Conservation (phyloP, 129 eudicot species). For the Centrapalus pauciflorus region DNA sequence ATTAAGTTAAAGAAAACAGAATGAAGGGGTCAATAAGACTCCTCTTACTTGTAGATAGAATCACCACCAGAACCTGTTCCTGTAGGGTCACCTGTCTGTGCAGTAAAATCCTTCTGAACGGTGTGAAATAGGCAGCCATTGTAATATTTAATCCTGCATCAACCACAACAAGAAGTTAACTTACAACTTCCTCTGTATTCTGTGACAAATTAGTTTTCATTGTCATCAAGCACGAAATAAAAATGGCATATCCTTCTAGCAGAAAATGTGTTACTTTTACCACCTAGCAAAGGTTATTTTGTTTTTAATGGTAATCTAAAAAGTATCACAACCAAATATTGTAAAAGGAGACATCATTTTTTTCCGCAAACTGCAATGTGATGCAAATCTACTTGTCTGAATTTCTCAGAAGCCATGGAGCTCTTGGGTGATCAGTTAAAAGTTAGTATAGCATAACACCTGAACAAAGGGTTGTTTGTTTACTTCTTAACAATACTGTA, state of each 20-base stretch:
- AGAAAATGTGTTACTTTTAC: not conserved
- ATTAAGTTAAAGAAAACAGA: not conserved
- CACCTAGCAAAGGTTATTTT: not conserved
- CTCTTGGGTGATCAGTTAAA: not conserved
- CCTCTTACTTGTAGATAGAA: slow-evolving; percentile 75
- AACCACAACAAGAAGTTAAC: slow-evolving; percentile 1
- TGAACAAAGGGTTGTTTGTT: not conserved
- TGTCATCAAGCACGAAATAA: not conserved
- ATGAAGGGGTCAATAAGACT: not conserved
- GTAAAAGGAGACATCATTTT: not conserved
- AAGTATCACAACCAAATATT: not conserved
- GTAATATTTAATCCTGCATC: slow-evolving; percentile 83
- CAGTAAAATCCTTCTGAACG: slow-evolving; percentile 86
- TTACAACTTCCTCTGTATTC: not conserved
- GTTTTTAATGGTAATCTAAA: not conserved
- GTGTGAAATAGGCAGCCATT: slow-evolving; percentile 93
- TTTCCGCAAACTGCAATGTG: not conserved
- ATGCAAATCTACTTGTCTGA: not conserved
- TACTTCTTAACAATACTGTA: too few species aligned
- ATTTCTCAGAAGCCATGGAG: not conserved
- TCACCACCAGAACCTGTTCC: slow-evolving; percentile 84
- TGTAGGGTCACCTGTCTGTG: slow-evolving; percentile 87
- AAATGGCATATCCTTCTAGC: not conserved
- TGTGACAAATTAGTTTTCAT: not conserved
- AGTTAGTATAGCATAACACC: not conserved